Conservation (phyloP, 495 filamentous ascomycete species). For the Aspergillus indologenus region DNA sequence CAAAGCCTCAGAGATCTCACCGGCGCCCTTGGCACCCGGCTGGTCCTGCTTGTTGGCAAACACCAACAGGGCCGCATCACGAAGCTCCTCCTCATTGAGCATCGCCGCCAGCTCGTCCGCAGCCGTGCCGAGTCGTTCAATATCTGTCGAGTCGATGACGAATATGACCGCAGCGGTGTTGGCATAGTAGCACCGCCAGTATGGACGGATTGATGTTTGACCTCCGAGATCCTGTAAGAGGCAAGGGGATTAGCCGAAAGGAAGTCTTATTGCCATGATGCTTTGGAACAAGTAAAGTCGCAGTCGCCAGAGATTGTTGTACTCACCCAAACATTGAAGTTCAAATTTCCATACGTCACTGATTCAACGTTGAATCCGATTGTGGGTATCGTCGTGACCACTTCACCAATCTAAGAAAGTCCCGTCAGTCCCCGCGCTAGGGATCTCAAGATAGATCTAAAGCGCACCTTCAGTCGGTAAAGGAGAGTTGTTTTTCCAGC, state of each 20-base stretch:
- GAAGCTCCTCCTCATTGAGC: conserved; percentile 94
- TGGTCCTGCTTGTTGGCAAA: conserved; percentile 99
- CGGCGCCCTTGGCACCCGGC: conserved; percentile 92
- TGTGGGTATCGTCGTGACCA: conserved; percentile 97
- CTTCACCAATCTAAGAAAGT: conserved; percentile 84
- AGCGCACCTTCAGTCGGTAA: conserved; percentile 87
- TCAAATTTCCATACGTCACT: conserved; percentile 93
- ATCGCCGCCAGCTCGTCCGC: conserved; percentile 91
- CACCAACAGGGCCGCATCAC: conserved; percentile 86
- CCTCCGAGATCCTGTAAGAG: conserved; percentile 77
- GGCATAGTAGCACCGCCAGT: conserved; percentile 99
- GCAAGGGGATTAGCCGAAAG: conserved; percentile 15
- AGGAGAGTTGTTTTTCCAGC: conserved; percentile 96
- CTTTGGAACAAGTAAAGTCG: not conserved
- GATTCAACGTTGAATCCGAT: conserved; percentile 99
- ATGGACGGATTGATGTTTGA: conserved; percentile 94
- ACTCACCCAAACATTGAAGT: conserved; percentile 95
- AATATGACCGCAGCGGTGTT: conserved; percentile 99
- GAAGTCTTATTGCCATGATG: too few relatives aligned
- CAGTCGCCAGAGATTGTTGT: not conserved
- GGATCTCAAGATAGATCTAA: not conserved
- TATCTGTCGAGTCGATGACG: conserved; percentile 96
- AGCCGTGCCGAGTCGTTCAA: conserved; percentile 86
- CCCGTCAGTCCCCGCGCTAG: conserved; percentile 20
- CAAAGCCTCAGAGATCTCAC: conserved; percentile 92